Evolutionary conservation across 176 grass and related monocot genomes (phyloP).

Genomic region (Carex pumila): DNA sequence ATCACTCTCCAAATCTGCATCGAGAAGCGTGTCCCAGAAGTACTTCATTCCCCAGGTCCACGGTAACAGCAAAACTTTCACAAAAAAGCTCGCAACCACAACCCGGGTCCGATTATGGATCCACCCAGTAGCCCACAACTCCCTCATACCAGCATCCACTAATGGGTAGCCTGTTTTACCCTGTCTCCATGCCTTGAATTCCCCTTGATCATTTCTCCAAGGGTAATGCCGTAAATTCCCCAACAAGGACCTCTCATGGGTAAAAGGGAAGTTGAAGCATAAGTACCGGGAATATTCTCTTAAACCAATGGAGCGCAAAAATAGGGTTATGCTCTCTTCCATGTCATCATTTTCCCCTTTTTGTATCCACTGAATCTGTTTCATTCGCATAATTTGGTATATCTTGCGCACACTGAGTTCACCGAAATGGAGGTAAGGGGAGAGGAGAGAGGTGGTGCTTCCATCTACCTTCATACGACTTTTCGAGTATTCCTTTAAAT

Average conservation of each 20-base stretch:
- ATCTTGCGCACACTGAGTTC: slow-evolving; percentile 84
- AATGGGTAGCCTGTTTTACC: slow-evolving; percentile 88
- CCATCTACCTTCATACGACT: slow-evolving; percentile 69
- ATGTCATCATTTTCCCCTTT: slow-evolving; percentile 52
- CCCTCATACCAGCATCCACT: slow-evolving; percentile 98
- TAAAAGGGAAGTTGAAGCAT: slow-evolving; percentile 96
- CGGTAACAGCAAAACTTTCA: slow-evolving; percentile 75
- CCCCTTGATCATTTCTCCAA: slow-evolving; percentile 53
- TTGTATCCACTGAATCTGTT: slow-evolving; percentile 49
- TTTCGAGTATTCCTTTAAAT: slow-evolving; percentile 66
- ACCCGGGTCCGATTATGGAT: slow-evolving; percentile 83
- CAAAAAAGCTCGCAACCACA: slow-evolving; percentile 71
- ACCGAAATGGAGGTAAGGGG: slow-evolving; percentile 90
- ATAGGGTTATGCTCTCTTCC: slow-evolving; percentile 61
- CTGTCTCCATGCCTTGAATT: slow-evolving; percentile 86
- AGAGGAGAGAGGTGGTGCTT: slow-evolving; percentile 64
- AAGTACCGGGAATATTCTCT: slow-evolving; percentile 93
- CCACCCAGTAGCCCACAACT: slow-evolving; percentile 97
- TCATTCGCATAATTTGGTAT: slow-evolving; percentile 50
- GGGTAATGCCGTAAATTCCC: slow-evolving; percentile 87
- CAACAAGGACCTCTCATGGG: slow-evolving; percentile 69
- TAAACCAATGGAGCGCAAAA: slow-evolving; percentile 66
- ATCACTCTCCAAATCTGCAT: slow-evolving; percentile 88
- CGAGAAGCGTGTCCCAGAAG: slow-evolving; percentile 92
- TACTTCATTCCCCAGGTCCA: slow-evolving; percentile 98